A percentile compares a stretch with the other conserved stretches of the same genome.
Conservation (phyloP, 352 stramenopile species). For the Phytophthora aleatoria region DNA sequence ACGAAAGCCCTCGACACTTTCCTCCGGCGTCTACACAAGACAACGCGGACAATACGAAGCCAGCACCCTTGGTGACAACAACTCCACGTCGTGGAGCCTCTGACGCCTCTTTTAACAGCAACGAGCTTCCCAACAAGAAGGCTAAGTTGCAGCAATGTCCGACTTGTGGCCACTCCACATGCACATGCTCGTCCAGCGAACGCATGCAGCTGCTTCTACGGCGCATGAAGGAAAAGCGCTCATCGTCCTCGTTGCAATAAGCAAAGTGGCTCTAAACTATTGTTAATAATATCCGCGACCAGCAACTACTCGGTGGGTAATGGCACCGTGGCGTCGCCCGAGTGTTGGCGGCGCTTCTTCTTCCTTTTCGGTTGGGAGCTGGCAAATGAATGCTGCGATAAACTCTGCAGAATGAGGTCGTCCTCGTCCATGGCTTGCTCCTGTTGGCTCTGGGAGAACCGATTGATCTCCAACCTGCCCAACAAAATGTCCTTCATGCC, state of each 20-base stretch:
- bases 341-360: constrained; percentile 21
- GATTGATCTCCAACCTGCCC: constrained; percentile 41
- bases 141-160: constrained; percentile 39
- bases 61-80: background rate
- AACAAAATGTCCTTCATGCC: constrained; percentile 59
- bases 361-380: constrained; percentile 43
- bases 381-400: constrained; percentile 66
- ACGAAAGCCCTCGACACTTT: background rate
- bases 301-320: constrained; percentile 19
- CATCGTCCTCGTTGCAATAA: constrained; percentile 36
- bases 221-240: constrained; percentile 45
- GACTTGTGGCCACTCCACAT: constrained; percentile 38
- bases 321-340: constrained; percentile 9
- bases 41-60: background rate
- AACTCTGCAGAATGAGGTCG: constrained; percentile 74
- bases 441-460: constrained; percentile 58
- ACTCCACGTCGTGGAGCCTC: constrained; percentile 2
- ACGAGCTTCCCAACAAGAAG: constrained; percentile 53
- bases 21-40: background rate
- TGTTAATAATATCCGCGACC: constrained; percentile 15
- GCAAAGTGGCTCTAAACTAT: constrained; percentile 18
- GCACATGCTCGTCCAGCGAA: constrained; percentile 41
- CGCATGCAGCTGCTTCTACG: constrained; percentile 52
- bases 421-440: constrained; percentile 53
- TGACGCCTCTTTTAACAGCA: background rate